Percentiles rank a stretch among this genome's conserved stretches.
Conservation (phyloP, 2,329 filamentous ascomycete genomes). For the Blastomyces emzantsi region DNA sequence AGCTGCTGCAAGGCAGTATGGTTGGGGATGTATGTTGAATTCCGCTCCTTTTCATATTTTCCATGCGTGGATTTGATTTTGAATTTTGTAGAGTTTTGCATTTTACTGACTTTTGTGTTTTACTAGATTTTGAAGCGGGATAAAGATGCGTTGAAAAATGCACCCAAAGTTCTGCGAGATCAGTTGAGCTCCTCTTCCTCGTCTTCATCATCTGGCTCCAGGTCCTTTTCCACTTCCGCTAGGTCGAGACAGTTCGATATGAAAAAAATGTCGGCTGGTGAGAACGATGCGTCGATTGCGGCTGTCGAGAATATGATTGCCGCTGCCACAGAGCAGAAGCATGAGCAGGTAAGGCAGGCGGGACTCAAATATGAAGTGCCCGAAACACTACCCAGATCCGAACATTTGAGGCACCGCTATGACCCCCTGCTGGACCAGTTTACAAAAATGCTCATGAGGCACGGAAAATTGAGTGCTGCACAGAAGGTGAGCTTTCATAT, state of each 20-base stretch:
- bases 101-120: background rate
- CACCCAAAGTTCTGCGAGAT: constrained; percentile 59
- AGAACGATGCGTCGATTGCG: constrained; percentile 26
- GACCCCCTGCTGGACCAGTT: constrained; percentile 78
- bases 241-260: constrained; percentile 27
- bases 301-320: constrained; percentile 31
- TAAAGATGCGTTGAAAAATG: constrained; percentile 51
- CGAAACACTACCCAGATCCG: constrained; percentile 52
- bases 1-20: constrained; percentile 56
- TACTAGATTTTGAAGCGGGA: constrained; percentile 55
- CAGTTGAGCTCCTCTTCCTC: constrained; percentile 17
- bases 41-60: constrained; percentile 8
- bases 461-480: constrained; percentile 85
- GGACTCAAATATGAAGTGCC: constrained; percentile 77
- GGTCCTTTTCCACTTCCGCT: constrained; percentile 52
- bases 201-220: constrained; percentile 22
- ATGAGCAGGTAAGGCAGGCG: constrained; percentile 31
- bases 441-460: constrained; percentile 80
- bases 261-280: constrained; percentile 10
- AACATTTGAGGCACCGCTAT: constrained; percentile 70
- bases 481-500: constrained; percentile 55
- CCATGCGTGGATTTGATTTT: background rate
- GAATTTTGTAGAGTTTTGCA: background rate
- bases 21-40: constrained; percentile 50
- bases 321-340: constrained; percentile 22